phyloP scores from a whole-genome alignment of 225 moss, liverwort and hornwort genomes.

The Polytrichum formosum region DNA sequence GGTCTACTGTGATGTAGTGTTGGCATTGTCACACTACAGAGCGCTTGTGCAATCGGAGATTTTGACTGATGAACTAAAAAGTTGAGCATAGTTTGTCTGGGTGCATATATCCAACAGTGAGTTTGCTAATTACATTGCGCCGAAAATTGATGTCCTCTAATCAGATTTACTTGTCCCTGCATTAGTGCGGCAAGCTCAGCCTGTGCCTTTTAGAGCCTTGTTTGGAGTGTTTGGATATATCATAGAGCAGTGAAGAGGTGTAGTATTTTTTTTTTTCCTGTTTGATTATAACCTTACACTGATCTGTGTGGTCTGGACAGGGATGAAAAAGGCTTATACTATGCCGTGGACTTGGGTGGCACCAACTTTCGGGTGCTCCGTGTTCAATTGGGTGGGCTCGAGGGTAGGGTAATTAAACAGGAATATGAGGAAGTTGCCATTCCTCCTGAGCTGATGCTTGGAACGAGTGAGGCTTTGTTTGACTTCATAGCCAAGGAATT shows the following conservation, averaged over 20 bases:
- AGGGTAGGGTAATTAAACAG: slow-evolving; percentile 60
- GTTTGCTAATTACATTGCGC: too few species aligned
- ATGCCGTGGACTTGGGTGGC: slow-evolving; percentile 81
- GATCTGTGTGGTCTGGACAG: slow-evolving; percentile 22
- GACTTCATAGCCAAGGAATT: slow-evolving; percentile 76
- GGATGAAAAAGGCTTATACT: slow-evolving; percentile 59
- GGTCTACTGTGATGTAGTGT: too few species aligned
- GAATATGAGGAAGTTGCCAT: slow-evolving; percentile 56
- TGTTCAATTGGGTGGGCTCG: slow-evolving; percentile 57
- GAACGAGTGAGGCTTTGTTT: slow-evolving; percentile 61
- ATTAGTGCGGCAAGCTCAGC: too few species aligned
- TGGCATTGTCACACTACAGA: too few species aligned
- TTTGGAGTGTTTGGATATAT: too few species aligned
- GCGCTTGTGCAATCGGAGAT: too few species aligned
- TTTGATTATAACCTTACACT: neutral
- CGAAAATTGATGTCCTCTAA: too few species aligned
- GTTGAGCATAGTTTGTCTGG: too few species aligned
- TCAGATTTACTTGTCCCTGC: too few species aligned
- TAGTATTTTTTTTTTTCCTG: neutral
- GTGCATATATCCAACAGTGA: too few species aligned
- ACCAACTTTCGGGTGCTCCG: slow-evolving; percentile 87
- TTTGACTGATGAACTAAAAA: too few species aligned
- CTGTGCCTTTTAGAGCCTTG: too few species aligned
- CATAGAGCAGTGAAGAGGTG: neutral
- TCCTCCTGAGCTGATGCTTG: slow-evolving; percentile 56